A percentile compares a stretch with the other conserved stretches of the same genome.
These are phyloP conservation scores for Xanthoconium stramineum DNA, from an alignment of 768 basidiomycete genomes.

Conservation along the genomic window DNA sequence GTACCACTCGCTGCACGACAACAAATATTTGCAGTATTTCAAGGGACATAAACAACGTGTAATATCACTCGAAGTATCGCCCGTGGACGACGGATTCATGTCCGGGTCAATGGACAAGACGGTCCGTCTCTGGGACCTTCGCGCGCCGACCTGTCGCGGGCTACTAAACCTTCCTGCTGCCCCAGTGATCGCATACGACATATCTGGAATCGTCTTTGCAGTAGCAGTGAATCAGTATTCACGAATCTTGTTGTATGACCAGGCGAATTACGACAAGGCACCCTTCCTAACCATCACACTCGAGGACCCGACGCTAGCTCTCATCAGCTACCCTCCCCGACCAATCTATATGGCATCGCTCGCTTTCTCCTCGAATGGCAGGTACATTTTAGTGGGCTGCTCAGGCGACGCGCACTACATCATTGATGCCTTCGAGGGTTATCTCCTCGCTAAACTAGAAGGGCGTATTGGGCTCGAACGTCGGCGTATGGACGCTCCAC, in stretches of 20 bases:
- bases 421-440: slow-evolving; percentile 85
- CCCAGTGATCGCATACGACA: slow-evolving; percentile 83
- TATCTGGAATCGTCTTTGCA: slow-evolving; percentile 80
- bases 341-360: slow-evolving; percentile 89
- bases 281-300: slow-evolving; percentile 85
- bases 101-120: slow-evolving; percentile 93
- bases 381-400: slow-evolving; percentile 88
- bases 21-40: slow-evolving; percentile 95
- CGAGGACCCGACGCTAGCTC: slow-evolving; percentile 72
- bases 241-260: slow-evolving; percentile 82
- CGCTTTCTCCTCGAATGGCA: slow-evolving; percentile 86
- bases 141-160: slow-evolving; percentile 74
- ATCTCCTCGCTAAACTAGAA: slow-evolving; percentile 78
- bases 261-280: slow-evolving; percentile 83
- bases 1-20: slow-evolving; percentile 94
- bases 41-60: slow-evolving; percentile 90
- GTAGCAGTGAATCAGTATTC: slow-evolving; percentile 81
- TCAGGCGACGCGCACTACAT: slow-evolving; percentile 92
- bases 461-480: slow-evolving; percentile 84
- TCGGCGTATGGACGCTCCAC: slow-evolving; percentile 45
- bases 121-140: slow-evolving; percentile 94
- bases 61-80: slow-evolving; percentile 86
- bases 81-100: slow-evolving; percentile 93
- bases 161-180: slow-evolving; percentile 69
- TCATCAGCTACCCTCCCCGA: slow-evolving; percentile 81